Conservation (phyloP, 352 stramenopile genomes). For the Detonula confervacea region DNA sequence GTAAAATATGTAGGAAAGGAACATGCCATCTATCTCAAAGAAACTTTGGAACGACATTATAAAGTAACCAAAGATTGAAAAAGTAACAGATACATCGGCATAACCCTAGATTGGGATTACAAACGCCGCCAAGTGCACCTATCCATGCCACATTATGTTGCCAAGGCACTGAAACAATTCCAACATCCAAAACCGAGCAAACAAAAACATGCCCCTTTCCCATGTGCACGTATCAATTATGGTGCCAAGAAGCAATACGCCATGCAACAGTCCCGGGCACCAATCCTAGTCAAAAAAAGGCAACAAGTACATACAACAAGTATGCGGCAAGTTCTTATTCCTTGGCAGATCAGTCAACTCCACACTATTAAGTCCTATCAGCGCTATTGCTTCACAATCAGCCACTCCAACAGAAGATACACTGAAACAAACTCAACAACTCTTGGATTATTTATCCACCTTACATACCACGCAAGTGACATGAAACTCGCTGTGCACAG, state of each 20-base stretch:
- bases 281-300: constrained; percentile 1
- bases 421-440: constrained; percentile 15
- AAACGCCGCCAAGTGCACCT: constrained; percentile 26
- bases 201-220: constrained; percentile 14
- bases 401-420: constrained; percentile 27
- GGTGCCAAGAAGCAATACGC: constrained; percentile 24
- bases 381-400: constrained; percentile 17
- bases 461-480: constrained; percentile 20
- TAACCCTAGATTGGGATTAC: constrained; percentile 64
- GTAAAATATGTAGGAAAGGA: constrained; percentile 52
- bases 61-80: constrained; percentile 37
- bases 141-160: constrained; percentile 48
- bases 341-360: constrained; percentile 23
- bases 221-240: background rate
- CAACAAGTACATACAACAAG: constrained; percentile 37
- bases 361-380: constrained; percentile 28
- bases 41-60: constrained; percentile 35
- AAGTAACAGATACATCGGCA: constrained; percentile 40
- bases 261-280: background rate
- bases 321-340: constrained; percentile 37
- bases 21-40: constrained; percentile 48
- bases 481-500: constrained; percentile 45
- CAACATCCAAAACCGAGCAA: constrained; percentile 1
- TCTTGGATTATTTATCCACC: constrained; percentile 29
- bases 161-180: constrained; percentile 29